Evolutionary conservation across 208 protist genomes (phyloP).

Genomic region (Trypanosoma caninum): DNA sequence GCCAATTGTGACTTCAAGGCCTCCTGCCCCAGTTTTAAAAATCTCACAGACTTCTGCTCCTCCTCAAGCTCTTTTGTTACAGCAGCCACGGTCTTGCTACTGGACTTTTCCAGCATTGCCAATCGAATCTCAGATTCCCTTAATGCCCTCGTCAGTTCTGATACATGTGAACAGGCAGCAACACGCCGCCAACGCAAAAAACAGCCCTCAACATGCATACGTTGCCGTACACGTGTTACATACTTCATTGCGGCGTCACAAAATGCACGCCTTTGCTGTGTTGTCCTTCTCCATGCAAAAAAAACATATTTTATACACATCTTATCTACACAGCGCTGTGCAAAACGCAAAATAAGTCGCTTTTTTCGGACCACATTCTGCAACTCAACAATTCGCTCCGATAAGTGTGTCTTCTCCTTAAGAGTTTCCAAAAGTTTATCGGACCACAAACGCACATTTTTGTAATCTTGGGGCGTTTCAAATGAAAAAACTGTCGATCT

Average conservation of each 20-base stretch:
- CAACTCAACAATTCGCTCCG: slow-evolving; percentile 31
- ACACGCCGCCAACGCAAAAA: slow-evolving; percentile 77
- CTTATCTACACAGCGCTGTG: slow-evolving; percentile 38
- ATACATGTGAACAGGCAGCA: slow-evolving; percentile 21
- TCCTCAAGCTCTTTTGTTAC: slow-evolving; percentile 34
- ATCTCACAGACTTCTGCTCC: slow-evolving; percentile 21
- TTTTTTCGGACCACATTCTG: slow-evolving; percentile 44
- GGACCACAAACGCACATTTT: slow-evolving; percentile 53
- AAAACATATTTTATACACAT: slow-evolving; percentile 30
- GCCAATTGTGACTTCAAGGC: slow-evolving; percentile 57
- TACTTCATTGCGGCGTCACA: slow-evolving; percentile 35
- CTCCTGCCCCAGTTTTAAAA: slow-evolving; percentile 42
- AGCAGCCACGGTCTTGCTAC: slow-evolving; percentile 2
- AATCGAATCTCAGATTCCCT: slow-evolving; percentile 21
- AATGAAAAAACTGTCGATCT: slow-evolving; percentile 10
- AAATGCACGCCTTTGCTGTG: slow-evolving; percentile 22
- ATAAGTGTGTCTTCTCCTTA: slow-evolving; percentile 32
- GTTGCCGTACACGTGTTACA: slow-evolving; percentile 25
- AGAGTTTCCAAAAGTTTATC: slow-evolving; percentile 42
- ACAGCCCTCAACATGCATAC: slow-evolving; percentile 40
- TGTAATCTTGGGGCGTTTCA: slow-evolving; percentile 38
- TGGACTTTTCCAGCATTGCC: slow-evolving; percentile 4
- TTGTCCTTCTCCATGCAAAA: slow-evolving; percentile 46
- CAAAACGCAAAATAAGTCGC: slow-evolving; percentile 44
- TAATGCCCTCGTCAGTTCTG: slow-evolving; percentile 10